Evolutionary conservation across 805 yeast genomes (phyloP).

Genomic region (Metschnikowia baotianmanensis): DNA sequence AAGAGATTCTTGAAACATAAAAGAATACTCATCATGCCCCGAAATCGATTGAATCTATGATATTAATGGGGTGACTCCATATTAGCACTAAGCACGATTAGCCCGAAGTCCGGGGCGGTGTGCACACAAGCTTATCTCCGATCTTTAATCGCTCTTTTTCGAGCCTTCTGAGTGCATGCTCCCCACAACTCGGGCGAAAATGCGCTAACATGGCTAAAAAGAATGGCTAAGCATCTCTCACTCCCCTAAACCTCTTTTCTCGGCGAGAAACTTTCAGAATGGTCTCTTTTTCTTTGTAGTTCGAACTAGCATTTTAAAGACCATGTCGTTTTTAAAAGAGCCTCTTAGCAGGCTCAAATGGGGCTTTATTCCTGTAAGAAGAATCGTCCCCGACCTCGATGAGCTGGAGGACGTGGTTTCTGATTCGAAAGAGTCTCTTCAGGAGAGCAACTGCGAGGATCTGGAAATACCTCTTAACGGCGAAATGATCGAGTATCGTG

Average conservation of each 20-base stretch:
- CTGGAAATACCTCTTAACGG: background rate
- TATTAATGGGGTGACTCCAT: no score
- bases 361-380: conserved; percentile 35
- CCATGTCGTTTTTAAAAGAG: conserved; percentile 14
- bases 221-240: background rate
- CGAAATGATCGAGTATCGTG: conserved; percentile 42
- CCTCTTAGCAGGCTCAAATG: conserved; percentile 25
- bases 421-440: conserved; percentile 8
- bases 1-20: no score
- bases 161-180: conserved; percentile 2
- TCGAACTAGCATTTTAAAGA: no score
- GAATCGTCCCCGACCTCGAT: conserved; percentile 32
- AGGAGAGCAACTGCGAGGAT: conserved; percentile 14
- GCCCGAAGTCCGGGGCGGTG: no score
- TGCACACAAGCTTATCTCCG: no score
- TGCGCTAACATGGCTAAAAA: conserved; percentile 2
- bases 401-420: conserved; percentile 1
- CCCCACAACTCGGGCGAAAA: background rate
- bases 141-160: conserved; percentile 2
- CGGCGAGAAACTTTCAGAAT: background rate
- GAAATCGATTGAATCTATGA: no score
- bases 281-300: no score
- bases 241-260: background rate
- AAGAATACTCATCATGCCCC: no score
- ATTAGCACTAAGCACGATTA: no score